Evolutionary conservation across 2,329 filamentous ascomycete species (phyloP).

Genomic region (Tolypocladium inflatum): DNA sequence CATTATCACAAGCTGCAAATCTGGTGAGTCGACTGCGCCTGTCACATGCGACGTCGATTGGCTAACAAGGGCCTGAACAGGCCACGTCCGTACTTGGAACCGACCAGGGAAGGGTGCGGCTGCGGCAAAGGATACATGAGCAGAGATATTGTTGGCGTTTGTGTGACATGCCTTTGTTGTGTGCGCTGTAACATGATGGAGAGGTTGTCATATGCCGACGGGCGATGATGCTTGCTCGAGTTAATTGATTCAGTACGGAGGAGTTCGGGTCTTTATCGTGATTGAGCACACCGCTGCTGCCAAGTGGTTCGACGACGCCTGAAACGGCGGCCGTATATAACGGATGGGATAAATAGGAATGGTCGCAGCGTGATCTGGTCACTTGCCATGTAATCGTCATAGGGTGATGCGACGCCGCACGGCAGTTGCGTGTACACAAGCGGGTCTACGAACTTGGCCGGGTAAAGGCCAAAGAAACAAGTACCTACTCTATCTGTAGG

Average conservation of each 20-base stretch:
- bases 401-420: not conserved
- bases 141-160: no score
- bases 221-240: not conserved
- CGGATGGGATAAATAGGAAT: no score
- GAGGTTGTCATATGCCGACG: not conserved
- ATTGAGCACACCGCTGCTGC: not conserved
- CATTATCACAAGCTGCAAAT: constrained; percentile 86
- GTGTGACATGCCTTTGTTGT: not conserved
- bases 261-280: not conserved
- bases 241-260: not conserved
- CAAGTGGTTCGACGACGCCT: not conserved
- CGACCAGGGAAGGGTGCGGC: constrained; percentile 34
- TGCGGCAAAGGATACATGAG: not conserved
- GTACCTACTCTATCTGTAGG: not conserved
- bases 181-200: not conserved
- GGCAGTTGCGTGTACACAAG: not conserved
- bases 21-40: constrained; percentile 49
- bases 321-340: not conserved
- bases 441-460: not conserved
- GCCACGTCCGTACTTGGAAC: constrained; percentile 68
- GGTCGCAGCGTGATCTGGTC: not conserved
- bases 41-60: constrained; percentile 2
- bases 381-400: not conserved
- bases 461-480: not conserved
- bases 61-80: constrained; percentile 30